Evolutionary conservation across 345 rosid species (phyloP).

Genomic region (Cochlearia excelsa): DNA sequence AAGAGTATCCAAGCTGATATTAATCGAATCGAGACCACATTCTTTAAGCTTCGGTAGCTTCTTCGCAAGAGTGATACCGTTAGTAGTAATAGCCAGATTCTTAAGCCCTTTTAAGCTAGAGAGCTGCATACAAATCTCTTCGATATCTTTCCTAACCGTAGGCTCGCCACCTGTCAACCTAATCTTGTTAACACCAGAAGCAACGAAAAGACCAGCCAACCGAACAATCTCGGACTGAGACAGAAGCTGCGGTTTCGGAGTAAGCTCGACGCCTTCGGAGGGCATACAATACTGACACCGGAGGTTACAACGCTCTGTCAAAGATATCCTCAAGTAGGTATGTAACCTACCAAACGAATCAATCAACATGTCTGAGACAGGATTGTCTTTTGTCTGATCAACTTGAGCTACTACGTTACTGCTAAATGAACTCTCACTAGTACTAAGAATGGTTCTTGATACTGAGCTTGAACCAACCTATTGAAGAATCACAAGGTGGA

Average conservation of each 20-base stretch:
- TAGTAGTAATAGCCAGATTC: constrained; percentile 77
- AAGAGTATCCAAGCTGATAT: constrained; percentile 84
- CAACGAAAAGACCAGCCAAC: constrained; percentile 69
- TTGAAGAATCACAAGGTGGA: constrained; percentile 10
- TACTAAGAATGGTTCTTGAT: constrained; percentile 22
- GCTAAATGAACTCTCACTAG: constrained; percentile 29
- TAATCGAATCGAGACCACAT: constrained; percentile 63
- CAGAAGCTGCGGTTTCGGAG: constrained; percentile 62
- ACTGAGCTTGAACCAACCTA: constrained; percentile 35
- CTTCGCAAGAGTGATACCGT: constrained; percentile 79
- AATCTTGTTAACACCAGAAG: constrained; percentile 83
- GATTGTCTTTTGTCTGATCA: constrained; percentile 39
- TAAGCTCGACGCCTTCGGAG: constrained; percentile 80
- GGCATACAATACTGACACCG: constrained; percentile 98
- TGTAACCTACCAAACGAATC: constrained; percentile 93
- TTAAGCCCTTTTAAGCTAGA: constrained; percentile 79
- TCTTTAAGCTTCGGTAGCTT: constrained; percentile 79
- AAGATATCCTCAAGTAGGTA: constrained; percentile 81
- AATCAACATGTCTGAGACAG: constrained; percentile 70
- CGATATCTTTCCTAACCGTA: constrained; percentile 74
- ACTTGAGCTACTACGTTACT: constrained; percentile 34
- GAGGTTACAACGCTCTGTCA: constrained; percentile 91
- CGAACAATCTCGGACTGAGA: constrained; percentile 62
- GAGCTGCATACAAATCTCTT: constrained; percentile 62
- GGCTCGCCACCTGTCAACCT: constrained; percentile 98